Evolutionary conservation across 2,329 filamentous ascomycete genomes (phyloP).

Genomic region (Fusarium acutatum): DNA sequence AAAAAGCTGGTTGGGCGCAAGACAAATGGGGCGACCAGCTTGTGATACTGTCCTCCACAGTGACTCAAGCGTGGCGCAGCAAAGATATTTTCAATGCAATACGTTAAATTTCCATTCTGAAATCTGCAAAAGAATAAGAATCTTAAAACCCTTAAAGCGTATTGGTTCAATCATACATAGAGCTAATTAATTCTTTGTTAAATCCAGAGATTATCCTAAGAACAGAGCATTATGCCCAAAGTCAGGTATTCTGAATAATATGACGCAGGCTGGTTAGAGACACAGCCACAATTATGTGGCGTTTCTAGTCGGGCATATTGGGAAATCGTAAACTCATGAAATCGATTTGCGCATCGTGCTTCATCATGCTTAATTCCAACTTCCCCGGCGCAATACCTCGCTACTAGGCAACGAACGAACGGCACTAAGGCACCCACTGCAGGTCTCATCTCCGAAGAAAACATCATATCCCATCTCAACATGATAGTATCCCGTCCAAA

Average conservation of each 20-base stretch:
- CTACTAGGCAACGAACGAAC: not conserved
- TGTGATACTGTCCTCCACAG: constrained; percentile 15
- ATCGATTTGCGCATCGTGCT: not conserved
- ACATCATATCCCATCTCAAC: not conserved
- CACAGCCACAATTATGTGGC: constrained; percentile 22
- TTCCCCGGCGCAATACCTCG: not conserved
- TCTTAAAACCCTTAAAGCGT: not conserved
- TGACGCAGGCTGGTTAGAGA: not conserved
- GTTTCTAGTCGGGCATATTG: not conserved
- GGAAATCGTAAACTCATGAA: not conserved
- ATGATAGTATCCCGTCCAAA: constrained; percentile 19
- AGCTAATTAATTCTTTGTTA: not conserved
- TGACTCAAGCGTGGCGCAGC: constrained; percentile 29
- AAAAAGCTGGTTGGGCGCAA: constrained; percentile 18
- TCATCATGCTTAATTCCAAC: not conserved
- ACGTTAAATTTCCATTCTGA: not conserved
- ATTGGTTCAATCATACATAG: not conserved
- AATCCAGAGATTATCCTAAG: not conserved
- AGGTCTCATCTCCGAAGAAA: not conserved
- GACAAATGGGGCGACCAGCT: constrained; percentile 8
- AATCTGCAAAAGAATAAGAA: not conserved
- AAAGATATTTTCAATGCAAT: not conserved
- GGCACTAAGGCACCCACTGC: not conserved
- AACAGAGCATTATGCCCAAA: not conserved
- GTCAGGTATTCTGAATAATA: not conserved